These are phyloP conservation scores for Erythrophleum fordii DNA, from an alignment of 306 rosid genomes.

Conservation along the genomic window DNA sequence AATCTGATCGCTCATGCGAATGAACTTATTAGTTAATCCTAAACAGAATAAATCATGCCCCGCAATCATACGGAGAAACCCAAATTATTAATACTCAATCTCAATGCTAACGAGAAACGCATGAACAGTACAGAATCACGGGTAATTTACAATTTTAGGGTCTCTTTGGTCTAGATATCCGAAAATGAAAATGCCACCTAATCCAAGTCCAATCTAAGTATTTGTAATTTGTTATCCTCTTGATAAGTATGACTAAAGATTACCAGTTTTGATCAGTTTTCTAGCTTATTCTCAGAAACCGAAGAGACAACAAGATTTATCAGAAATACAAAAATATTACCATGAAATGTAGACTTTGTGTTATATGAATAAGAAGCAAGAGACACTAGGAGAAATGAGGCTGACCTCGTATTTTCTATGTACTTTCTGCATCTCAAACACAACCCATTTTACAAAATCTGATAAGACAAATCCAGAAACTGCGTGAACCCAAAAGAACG, in stretches of 20 bases:
- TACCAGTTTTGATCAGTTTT: not conserved
- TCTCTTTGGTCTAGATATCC: slow-evolving; percentile 21
- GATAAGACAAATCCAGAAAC: slow-evolving; percentile 42
- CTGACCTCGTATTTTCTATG: slow-evolving; percentile 53
- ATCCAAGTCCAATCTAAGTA: slow-evolving; percentile 37
- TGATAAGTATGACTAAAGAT: not conserved
- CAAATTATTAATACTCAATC: slow-evolving; percentile 34
- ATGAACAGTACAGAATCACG: slow-evolving; percentile 20
- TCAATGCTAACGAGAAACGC: slow-evolving; percentile 32
- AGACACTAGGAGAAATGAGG: slow-evolving; percentile 41
- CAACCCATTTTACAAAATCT: slow-evolving; percentile 43
- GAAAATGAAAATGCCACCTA: slow-evolving; percentile 8
- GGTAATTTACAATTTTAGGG: slow-evolving; percentile 5
- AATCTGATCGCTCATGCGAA: slow-evolving; percentile 16
- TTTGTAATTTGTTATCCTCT: slow-evolving; percentile 18
- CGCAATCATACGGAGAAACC: slow-evolving; percentile 20
- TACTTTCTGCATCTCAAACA: slow-evolving; percentile 38
- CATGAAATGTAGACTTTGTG: not conserved
- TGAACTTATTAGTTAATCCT: slow-evolving; percentile 7
- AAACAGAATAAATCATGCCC: slow-evolving; percentile 35
- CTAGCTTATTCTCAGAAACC: slow-evolving; percentile 22
- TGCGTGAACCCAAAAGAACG: slow-evolving; percentile 40
- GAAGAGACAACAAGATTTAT: slow-evolving; percentile 28
- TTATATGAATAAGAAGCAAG: slow-evolving; percentile 17
- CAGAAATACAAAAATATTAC: slow-evolving; percentile 7